Percentiles rank a stretch among this genome's conserved stretches.
Evolutionary conservation across 257 asterid genomes (phyloP).

Genomic region (Lantana camara): DNA sequence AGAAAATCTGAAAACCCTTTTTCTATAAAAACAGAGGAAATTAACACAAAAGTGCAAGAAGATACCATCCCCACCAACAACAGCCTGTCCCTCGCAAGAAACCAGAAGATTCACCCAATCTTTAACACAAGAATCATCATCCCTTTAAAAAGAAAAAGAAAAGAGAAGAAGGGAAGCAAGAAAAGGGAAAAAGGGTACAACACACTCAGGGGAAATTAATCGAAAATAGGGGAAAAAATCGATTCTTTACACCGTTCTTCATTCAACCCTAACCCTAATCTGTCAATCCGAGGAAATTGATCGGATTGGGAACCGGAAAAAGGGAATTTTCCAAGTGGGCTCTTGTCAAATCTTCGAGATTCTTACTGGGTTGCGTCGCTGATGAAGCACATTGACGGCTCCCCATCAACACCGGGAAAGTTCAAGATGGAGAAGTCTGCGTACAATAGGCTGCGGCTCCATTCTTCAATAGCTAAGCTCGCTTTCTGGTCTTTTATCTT

Average conservation of each 20-base stretch:
- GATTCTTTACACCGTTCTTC: constrained; percentile 27
- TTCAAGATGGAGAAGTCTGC: constrained; percentile 65
- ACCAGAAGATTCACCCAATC: constrained; percentile 50
- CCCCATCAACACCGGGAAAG: constrained; percentile 74
- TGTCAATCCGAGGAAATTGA: constrained; percentile 22
- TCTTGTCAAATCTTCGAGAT: constrained; percentile 39
- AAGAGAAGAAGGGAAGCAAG: not conserved
- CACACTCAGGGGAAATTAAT: constrained; percentile 14
- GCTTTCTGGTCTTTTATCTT: constrained; percentile 55
- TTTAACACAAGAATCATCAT: constrained; percentile 23
- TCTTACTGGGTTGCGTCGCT: constrained; percentile 38
- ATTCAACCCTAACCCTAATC: constrained; percentile 21
- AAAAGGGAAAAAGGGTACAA: not conserved
- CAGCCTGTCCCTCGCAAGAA: constrained; percentile 35
- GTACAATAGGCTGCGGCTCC: constrained; percentile 42
- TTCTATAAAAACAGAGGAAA: constrained; percentile 19
- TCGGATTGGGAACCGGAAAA: constrained; percentile 22
- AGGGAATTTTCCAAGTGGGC: constrained; percentile 36
- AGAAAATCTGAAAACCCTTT: constrained; percentile 20
- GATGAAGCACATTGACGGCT: constrained; percentile 88
- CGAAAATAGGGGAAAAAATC: constrained; percentile 32
- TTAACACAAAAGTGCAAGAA: constrained; percentile 28
- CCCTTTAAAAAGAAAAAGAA: not conserved
- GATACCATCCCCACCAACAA: constrained; percentile 26
- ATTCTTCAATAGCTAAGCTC: constrained; percentile 52